These are phyloP conservation scores for Crassisporium funariophilum DNA, from an alignment of 768 basidiomycete species.

Conservation along the genomic window DNA sequence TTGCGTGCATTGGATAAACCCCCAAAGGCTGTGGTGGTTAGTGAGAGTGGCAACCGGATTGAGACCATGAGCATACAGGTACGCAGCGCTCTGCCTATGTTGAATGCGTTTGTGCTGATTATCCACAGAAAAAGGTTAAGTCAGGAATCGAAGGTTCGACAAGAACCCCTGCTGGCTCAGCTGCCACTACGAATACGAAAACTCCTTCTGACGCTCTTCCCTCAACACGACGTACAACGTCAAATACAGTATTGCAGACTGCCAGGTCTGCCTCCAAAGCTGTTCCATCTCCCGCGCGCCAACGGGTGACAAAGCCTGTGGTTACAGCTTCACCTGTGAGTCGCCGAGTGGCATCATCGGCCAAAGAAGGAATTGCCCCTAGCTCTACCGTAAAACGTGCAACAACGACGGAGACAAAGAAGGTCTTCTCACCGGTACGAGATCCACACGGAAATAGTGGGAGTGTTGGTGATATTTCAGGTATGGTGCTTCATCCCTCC, in stretches of 20 bases:
- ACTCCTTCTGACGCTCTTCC: slow-evolving; percentile 14
- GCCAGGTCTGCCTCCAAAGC: slow-evolving; percentile 20
- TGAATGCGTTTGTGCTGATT: neutral
- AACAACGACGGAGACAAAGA: slow-evolving; percentile 21
- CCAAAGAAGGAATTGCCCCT: slow-evolving; percentile 16
- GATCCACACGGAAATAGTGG: slow-evolving; percentile 41
- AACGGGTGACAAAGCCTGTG: slow-evolving; percentile 14
- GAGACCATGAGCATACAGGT: slow-evolving; percentile 61
- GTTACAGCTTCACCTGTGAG: slow-evolving; percentile 21
- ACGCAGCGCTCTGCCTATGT: neutral
- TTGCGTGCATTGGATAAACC: slow-evolving; percentile 66
- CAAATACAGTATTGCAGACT: slow-evolving; percentile 13
- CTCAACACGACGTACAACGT: slow-evolving; percentile 13
- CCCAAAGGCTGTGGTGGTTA: slow-evolving; percentile 56
- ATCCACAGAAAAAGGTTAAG: slow-evolving; percentile 19
- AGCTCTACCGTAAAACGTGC: slow-evolving; percentile 8
- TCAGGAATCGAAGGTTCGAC: slow-evolving; percentile 7
- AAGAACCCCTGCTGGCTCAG: slow-evolving; percentile 14
- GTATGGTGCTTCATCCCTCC: slow-evolving; percentile 19
- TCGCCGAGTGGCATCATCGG: slow-evolving; percentile 24
- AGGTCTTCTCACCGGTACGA: slow-evolving; percentile 40
- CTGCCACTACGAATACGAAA: slow-evolving; percentile 12
- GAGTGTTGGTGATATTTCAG: slow-evolving; percentile 28
- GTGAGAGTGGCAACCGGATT: slow-evolving; percentile 48
- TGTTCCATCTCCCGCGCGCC: slow-evolving; percentile 24